Conservation (phyloP, 768 basidiomycete genomes). For the Tricholoma saponaceum region DNA sequence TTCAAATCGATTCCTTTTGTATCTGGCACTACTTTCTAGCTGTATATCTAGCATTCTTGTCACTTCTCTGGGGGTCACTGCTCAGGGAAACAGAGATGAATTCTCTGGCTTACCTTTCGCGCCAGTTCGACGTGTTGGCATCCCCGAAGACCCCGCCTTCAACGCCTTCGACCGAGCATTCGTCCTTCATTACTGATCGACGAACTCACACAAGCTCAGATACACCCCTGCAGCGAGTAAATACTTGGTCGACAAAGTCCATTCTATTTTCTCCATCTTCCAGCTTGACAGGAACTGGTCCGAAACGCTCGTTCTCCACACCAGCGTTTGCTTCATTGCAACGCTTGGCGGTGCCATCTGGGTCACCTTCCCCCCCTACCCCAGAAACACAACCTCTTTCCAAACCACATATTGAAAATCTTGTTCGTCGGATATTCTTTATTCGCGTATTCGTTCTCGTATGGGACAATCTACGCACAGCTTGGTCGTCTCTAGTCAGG, state of each 20-base stretch:
- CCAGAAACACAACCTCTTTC: constrained; percentile 27
- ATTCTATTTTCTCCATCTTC: constrained; percentile 40
- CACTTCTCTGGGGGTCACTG: constrained; percentile 7
- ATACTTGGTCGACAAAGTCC: constrained; percentile 55
- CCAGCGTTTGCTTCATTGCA: constrained; percentile 42
- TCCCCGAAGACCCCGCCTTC: constrained; percentile 56
- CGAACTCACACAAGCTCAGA: constrained; percentile 18
- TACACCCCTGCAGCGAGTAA: constrained; percentile 42
- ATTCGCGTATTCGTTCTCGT: constrained; percentile 64
- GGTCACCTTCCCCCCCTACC: constrained; percentile 19
- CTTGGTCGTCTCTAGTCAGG: constrained; percentile 47
- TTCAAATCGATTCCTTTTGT: constrained; percentile 7
- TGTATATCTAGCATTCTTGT: neutral
- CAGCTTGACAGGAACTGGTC: constrained; percentile 21
- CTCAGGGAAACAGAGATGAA: constrained; percentile 49
- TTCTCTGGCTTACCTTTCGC: constrained; percentile 75
- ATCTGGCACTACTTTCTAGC: constrained; percentile 8
- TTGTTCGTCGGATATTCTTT: constrained; percentile 61
- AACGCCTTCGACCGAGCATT: constrained; percentile 41
- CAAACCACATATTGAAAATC: constrained; percentile 35
- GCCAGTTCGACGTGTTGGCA: constrained; percentile 76
- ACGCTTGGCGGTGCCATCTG: constrained; percentile 19
- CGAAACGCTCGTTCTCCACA: constrained; percentile 62
- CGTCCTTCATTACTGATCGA: constrained; percentile 23
- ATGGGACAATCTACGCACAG: constrained; percentile 65